Evolutionary conservation across 176 grass and related monocot species (phyloP), one percentile per base, ranked within the genome.

Genomic region (Canna indica): DNA sequence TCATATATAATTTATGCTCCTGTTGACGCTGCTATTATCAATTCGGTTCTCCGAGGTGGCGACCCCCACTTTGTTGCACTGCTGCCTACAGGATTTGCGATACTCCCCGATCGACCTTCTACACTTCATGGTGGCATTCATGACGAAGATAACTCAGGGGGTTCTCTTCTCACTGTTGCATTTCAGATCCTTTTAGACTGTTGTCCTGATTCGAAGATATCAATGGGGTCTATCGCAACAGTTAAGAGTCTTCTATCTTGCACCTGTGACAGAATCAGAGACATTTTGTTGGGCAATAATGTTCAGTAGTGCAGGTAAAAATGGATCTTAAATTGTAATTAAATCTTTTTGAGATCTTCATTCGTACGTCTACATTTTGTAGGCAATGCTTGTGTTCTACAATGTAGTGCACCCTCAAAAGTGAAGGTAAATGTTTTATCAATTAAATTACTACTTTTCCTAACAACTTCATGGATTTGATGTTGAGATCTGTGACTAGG

Each of bases 101-200:
- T 88, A 5, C 5, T 80, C 17, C 77, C 85, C 9, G 22, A 77
- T 47, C 4, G 16, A 18, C 32, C 52, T 59, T 28, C 18, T 57
- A 11, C 22, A 8, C 3, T 35, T 5, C 54, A 59, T 26, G 24
- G 7, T 30, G 67, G 4, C 15, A 0, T 3, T 32, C 39, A 22
- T 41, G 70, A 17, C 11, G 70, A 60, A 1, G 24, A 1, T 18
- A 28, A 39, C n/a, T 20, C 24, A 3, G 83, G 82, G 22, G 77
- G 34, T 31, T 88, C 83, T 64, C 57, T 93, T 24, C 50, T 93
- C 13, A 93, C 86, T 9, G 69, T 28, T 28, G 83, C 72, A 39
- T 86, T 86, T 59, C 86, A 93, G 77, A 93, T 86, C 73, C 47
- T 83, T 11, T 32, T 79, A 32, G 81, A 86, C 56, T 71, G 81